Evolutionary conservation across 2,329 filamentous ascomycete species (phyloP), one percentile per base, ranked within the genome.

Genomic region (Pyrenophora tritici-repentis): DNA sequence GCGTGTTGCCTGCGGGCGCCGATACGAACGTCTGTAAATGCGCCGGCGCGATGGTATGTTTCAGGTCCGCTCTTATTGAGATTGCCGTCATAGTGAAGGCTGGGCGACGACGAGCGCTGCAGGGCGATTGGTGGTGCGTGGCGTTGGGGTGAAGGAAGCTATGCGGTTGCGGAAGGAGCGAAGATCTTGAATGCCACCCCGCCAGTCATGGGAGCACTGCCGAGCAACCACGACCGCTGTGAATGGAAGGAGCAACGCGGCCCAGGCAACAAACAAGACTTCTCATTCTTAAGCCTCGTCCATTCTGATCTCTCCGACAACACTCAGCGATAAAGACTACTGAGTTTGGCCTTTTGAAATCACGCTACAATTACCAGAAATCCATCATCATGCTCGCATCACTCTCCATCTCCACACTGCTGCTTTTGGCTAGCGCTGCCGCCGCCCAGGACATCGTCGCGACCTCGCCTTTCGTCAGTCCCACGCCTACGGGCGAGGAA

Each of bases 91-190:
- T 71, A 47, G 42, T 43, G 41, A 47, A 52, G 50, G 35, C 47
- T 53, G 56, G 45, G 56, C 35, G 42, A 31, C 33, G 55, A 17
- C 36, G 38, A 32, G 48, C 14, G 10, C 31, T 33, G 26, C 14
- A 4, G 49, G 33, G 7, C 29, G 31, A 69, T 65, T 67, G 65
- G 65, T 40, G 58, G 56, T 62, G 55, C 56, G 55, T 44, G 50
- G 50, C 31, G 55, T 45, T 50, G 49, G 55, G 51, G 44, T 49
- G 51, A 47, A 41, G 45, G 48, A 47, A 55, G 60, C 56, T 65
- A 62, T 55, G 50, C 63, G 63, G 56, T 60, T 60, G 60, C 55
- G 60, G 68, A 66, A 69, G 70, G 69, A 65, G 63, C 62, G 62
- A 63, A 64, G 60, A 62, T 64, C 56, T 49, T 22, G 20, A 24